These are phyloP conservation scores for Oldenlandia corymbosa DNA, from an alignment of 257 asterid species.

Conservation along the genomic window DNA sequence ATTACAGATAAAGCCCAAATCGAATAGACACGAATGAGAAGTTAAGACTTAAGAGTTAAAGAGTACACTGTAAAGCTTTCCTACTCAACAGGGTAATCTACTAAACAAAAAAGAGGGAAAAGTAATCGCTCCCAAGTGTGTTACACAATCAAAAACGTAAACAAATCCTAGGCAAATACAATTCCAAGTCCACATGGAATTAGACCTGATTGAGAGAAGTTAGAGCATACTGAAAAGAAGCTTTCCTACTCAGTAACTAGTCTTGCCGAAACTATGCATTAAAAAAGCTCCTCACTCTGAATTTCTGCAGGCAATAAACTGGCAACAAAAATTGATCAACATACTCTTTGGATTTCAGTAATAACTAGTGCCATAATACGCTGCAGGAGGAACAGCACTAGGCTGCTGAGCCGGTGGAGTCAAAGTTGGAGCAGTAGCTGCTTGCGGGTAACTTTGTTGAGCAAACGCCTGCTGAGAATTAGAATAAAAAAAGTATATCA, in stretches of 20 bases:
- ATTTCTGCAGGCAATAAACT: conserved; percentile 17
- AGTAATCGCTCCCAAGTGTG: too few species aligned
- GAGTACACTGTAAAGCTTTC: too few species aligned
- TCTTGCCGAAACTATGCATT: conserved; percentile 20
- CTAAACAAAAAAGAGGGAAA: too few species aligned
- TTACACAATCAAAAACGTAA: too few species aligned
- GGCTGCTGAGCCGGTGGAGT: conserved; percentile 52
- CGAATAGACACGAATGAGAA: too few species aligned
- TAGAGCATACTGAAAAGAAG: not conserved
- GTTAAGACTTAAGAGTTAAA: too few species aligned
- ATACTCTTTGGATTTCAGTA: conserved; percentile 36
- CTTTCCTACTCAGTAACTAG: conserved; percentile 12
- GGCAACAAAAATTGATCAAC: conserved; percentile 30
- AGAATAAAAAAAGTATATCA: not conserved
- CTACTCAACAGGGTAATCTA: too few species aligned
- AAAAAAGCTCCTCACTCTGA: conserved; percentile 16
- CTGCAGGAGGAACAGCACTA: conserved; percentile 43
- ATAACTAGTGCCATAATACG: conserved; percentile 62
- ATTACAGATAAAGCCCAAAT: too few species aligned
- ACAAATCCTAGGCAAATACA: too few species aligned
- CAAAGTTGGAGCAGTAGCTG: conserved; percentile 50
- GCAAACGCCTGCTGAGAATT: conserved; percentile 38
- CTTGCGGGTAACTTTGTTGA: conserved; percentile 64
- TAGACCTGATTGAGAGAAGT: not conserved
- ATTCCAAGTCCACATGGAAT: not conserved